These are phyloP conservation scores for Suillus bovinus DNA, from an alignment of 768 basidiomycete genomes.

Conservation along the genomic window DNA sequence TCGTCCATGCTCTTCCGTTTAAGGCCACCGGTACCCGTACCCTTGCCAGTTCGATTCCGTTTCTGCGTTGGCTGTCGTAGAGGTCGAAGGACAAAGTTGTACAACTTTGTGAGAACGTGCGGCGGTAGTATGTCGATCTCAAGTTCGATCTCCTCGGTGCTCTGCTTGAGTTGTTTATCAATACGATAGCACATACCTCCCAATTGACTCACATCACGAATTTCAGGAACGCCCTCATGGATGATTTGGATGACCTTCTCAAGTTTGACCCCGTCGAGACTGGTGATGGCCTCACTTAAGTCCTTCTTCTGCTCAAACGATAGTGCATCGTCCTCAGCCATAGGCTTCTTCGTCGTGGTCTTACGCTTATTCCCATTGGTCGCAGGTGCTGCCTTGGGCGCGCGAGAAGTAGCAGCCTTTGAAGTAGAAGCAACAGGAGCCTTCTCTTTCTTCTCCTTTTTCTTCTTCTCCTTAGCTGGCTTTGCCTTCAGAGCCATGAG, in stretches of 20 bases:
- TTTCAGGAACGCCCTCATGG: conserved; percentile 89
- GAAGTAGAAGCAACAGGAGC: conserved; percentile 62
- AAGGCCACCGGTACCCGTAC: conserved; percentile 84
- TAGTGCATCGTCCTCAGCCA: conserved; percentile 77
- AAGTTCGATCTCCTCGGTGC: conserved; percentile 96
- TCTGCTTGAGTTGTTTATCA: conserved; percentile 47
- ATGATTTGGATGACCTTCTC: conserved; percentile 95
- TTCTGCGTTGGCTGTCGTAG: conserved; percentile 65
- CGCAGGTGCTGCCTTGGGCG: conserved; percentile 41
- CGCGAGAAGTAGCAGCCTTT: conserved; percentile 52
- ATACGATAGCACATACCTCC: conserved; percentile 14
- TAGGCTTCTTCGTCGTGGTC: conserved; percentile 59
- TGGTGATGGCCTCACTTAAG: conserved; percentile 89
- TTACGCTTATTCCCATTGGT: conserved; percentile 50
- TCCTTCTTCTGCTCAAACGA: conserved; percentile 99
- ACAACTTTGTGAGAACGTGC: conserved; percentile 85
- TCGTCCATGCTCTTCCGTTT: conserved; percentile 98
- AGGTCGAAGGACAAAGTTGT: conserved; percentile 91
- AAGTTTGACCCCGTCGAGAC: conserved; percentile 79
- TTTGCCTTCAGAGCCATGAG: conserved; percentile 61
- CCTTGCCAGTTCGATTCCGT: conserved; percentile 69
- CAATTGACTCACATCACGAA: conserved; percentile 75
- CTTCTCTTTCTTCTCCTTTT: conserved; percentile 66
- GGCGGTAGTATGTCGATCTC: conserved; percentile 94
- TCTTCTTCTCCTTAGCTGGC: conserved; percentile 65